Percentiles rank a stretch among this genome's conserved stretches.
Evolutionary conservation across 1,139 yeast genomes (phyloP).

Genomic region (Lodderomyces margitis): DNA sequence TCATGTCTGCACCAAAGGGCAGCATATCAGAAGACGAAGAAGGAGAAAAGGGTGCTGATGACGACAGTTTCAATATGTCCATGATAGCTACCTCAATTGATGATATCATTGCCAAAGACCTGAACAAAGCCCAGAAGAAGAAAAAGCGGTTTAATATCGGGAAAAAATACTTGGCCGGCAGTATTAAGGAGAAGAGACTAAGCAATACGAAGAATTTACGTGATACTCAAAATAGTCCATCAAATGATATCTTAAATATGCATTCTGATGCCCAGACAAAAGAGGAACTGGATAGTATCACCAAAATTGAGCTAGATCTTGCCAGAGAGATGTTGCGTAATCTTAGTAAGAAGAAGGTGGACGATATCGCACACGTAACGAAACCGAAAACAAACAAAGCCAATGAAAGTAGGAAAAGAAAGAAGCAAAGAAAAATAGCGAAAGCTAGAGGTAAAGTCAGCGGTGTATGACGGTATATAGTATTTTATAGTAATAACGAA

Average conservation of each 20-base stretch:
- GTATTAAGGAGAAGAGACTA: background rate
- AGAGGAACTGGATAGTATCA: background rate
- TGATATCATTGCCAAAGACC: background rate
- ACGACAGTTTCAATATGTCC: background rate
- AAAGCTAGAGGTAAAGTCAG: background rate
- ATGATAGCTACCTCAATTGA: background rate
- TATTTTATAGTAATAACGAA: background rate
- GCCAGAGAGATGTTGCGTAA: background rate
- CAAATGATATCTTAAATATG: no score
- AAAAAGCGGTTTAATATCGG: background rate
- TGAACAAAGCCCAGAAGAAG: background rate
- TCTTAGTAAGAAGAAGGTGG: background rate
- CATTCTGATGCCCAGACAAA: background rate
- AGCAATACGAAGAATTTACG: no score
- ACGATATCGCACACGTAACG: background rate
- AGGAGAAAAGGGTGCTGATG: background rate
- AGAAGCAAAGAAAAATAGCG: background rate
- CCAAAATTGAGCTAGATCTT: background rate
- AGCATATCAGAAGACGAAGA: background rate
- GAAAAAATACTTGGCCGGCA: background rate
- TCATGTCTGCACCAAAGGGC: background rate
- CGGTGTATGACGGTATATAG: background rate
- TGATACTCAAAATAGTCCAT: no score
- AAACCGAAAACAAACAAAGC: background rate
- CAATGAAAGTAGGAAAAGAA: background rate